Evolutionary conservation across 495 filamentous ascomycete genomes (phyloP), one percentile per base, ranked within the genome.

Genomic region (Rostrohypoxylon terebratum): DNA sequence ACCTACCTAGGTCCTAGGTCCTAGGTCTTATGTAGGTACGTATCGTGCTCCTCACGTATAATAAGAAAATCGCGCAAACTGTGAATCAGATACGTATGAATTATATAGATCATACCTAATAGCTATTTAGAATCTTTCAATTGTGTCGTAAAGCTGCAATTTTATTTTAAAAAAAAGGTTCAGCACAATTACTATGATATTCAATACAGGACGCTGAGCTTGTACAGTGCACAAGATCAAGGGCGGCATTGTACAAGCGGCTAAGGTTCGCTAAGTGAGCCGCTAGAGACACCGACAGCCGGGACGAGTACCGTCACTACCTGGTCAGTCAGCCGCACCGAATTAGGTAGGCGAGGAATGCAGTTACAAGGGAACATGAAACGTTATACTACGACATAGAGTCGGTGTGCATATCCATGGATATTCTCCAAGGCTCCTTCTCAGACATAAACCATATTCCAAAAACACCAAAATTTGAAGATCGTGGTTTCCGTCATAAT

Each of bases 331-430:
- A 66, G 47, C 34, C 6, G 47, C 55, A 55, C 68, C 57, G 14
- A 54, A 71, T 48, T 31, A 66, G 57, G 55, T 62, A 66, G 40
- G 61, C 61, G 18, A 44, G 38, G 55, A 3, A 42, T 42, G 13
- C 28, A 28, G 28, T 28, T 28, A 28, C 28, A 28, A 23, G 21
- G 34, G 42, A 42, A 42, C 18, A 4, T 28, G 28, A 28, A 28
- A 44, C 13, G 23, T 25, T 9, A n/a, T 42, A 59, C 3, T 34
- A 21, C 18, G 18, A 42, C 21, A 20, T 59, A 10, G n/a, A 40
- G 2, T 59, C 13, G 25, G 1, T 59, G n/a, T 7, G 44, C 20
- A 9, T 6, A 55, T 16, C 34, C 28, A 28, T 28, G 28, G 28
- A 28, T 28, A 28, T 28, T 28, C 28, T 5, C 28, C 28, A 28